These are phyloP conservation scores for Allodekkera sacchari DNA, from an alignment of 805 yeast genomes.

Conservation along the genomic window DNA sequence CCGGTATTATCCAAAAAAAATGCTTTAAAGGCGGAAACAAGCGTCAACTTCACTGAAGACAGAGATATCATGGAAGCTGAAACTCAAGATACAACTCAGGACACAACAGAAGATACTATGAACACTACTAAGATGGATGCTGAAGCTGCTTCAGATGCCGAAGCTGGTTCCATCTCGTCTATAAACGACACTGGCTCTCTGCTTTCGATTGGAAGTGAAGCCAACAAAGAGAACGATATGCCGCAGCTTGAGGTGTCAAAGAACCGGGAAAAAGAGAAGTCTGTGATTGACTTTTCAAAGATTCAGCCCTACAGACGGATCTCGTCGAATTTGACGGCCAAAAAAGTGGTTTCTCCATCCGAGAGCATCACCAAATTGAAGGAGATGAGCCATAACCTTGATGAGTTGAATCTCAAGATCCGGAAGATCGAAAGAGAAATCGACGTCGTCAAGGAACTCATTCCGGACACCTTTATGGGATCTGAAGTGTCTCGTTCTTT, in stretches of 20 bases:
- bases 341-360: slow-evolving; percentile 7
- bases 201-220: too few relatives aligned
- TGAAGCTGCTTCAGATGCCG: too few relatives aligned
- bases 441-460: slow-evolving; percentile 20
- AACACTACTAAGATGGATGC: too few relatives aligned
- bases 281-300: slow-evolving; percentile 11
- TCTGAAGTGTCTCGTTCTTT: slow-evolving; percentile 10
- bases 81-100: too few relatives aligned
- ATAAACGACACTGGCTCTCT: too few relatives aligned
- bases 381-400: slow-evolving; percentile 10
- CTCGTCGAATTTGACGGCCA: slow-evolving; percentile 20
- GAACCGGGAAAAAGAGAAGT: slow-evolving; percentile 9
- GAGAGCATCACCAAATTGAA: slow-evolving; percentile 6
- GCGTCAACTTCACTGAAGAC: too few relatives aligned
- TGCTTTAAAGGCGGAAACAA: too few relatives aligned
- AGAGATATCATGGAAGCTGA: too few relatives aligned
- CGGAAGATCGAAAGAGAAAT: slow-evolving; percentile 24
- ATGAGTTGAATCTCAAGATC: slow-evolving; percentile 14
- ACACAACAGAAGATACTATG: too few relatives aligned
- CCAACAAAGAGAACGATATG: slow-evolving; percentile 4
- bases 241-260: slow-evolving; percentile 12
- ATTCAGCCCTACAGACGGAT: slow-evolving; percentile 14
- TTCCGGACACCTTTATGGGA: slow-evolving; percentile 14
- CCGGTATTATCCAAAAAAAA: too few relatives aligned
- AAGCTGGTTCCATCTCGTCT: too few relatives aligned